Evolutionary conservation across 2,329 filamentous ascomycete genomes (phyloP), one percentile per base, ranked within the genome.

Genomic region (Scytalidium lignicola): DNA sequence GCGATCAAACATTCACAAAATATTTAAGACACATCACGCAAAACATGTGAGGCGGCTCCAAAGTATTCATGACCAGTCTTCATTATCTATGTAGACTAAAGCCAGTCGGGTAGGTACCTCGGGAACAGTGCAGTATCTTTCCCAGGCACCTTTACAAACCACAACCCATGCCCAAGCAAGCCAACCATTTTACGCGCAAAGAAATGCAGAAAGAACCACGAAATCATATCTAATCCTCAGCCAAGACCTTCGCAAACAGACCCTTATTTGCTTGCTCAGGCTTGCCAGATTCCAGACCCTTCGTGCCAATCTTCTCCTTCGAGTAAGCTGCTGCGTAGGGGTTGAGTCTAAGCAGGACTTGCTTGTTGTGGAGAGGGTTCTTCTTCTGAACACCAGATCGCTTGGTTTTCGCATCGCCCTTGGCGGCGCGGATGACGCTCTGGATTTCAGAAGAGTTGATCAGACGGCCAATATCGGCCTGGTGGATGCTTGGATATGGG

Each of bases 381-480:
- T 97, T 97, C 90, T 99, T 99, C 84, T 96, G 92, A 62, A 96
- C 90, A 68, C 81, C 76, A 62, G 80, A 76, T 70, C 93, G 89
- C 85, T 96, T 96, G 75, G 90, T 95, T 69, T 84, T 76, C 69
- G 90, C 83, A 64, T 86, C 83, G 65, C 93, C 93, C 82, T 91
- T 93, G 74, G 91, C 90, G 55, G 86, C 90, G 65, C 88, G 85
- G 68, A 99, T 84, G 52, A 96, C 92, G 74, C 86, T 88, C 86
- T 99, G 93, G 74, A 97, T 87, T 80, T 99, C 93, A 68, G 89
- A 90, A 68, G 87, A 92, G 90, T 99, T 99, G 87, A 99, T 99
- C 69, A 99, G 83, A 75, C 95, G 93, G 77, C 83, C 84, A 65
- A 99, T 85, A 70, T 99, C 93, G 70, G 93, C 84, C 82, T 99